Percentiles rank a stretch among this genome's conserved stretches.
Conservation (phyloP, 768 basidiomycete species). For the Hericium erinaceus region DNA sequence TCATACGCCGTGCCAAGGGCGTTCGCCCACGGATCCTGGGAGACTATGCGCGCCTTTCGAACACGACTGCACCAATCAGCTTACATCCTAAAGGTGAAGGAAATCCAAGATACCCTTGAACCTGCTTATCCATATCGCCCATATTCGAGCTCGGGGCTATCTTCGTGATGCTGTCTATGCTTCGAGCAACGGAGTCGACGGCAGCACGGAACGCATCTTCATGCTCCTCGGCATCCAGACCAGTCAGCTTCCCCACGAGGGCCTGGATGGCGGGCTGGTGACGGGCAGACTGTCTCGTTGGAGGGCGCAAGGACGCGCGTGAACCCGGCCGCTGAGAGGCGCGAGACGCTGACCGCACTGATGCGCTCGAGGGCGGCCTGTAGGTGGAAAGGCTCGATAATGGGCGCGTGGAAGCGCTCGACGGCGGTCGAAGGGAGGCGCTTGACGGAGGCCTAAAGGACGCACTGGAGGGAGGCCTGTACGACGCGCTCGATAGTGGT, state of each 20-base stretch:
- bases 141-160: slow-evolving; percentile 51
- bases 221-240: slow-evolving; percentile 33
- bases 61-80: slow-evolving; percentile 32
- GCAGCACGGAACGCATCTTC: slow-evolving; percentile 37
- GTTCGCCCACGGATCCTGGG: slow-evolving; percentile 48
- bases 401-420: slow-evolving; percentile 37
- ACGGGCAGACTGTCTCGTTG: slow-evolving; percentile 40
- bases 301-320: slow-evolving; percentile 37
- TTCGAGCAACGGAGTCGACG: slow-evolving; percentile 50
- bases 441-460: slow-evolving; percentile 26
- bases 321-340: slow-evolving; percentile 21
- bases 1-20: slow-evolving; percentile 48
- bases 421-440: slow-evolving; percentile 32
- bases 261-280: slow-evolving; percentile 45
- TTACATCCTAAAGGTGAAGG: slow-evolving; percentile 5
- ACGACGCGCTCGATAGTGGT: slow-evolving; percentile 2
- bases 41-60: slow-evolving; percentile 64
- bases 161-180: slow-evolving; percentile 49
- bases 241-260: slow-evolving; percentile 46
- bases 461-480: slow-evolving; percentile 10
- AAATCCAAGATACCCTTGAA: slow-evolving; percentile 39
- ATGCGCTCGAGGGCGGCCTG: slow-evolving; percentile 26
- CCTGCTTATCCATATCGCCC: slow-evolving; percentile 39
- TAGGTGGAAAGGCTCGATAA: slow-evolving; percentile 31
- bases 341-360: slow-evolving; percentile 22